Evolutionary conservation across 192 early-diverging fungal genomes (phyloP).

Genomic region (Coemansia biformis): DNA sequence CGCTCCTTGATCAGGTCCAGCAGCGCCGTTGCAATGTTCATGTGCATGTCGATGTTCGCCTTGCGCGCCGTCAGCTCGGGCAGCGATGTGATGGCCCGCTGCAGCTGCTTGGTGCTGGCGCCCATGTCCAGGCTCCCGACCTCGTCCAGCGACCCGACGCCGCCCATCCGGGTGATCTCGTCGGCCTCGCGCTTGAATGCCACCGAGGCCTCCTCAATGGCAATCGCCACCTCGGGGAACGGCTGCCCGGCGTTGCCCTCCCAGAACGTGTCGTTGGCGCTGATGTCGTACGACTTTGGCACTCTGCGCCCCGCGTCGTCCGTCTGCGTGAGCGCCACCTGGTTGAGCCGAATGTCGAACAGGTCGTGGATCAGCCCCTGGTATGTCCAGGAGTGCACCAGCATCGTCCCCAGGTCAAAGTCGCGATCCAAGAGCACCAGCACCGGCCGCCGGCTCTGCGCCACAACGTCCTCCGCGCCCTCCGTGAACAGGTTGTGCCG

Average conservation of each 20-base stretch:
- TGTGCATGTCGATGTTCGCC: slow-evolving; percentile 94
- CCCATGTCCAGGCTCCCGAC: slow-evolving; percentile 57
- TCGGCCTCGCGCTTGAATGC: slow-evolving; percentile 95
- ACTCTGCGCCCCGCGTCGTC: slow-evolving; percentile 61
- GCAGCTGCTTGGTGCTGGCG: slow-evolving; percentile 80
- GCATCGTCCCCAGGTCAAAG: slow-evolving; percentile 85
- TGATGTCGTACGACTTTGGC: slow-evolving; percentile 82
- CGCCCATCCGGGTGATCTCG: slow-evolving; percentile 79
- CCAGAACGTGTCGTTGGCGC: slow-evolving; percentile 92
- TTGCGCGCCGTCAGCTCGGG: slow-evolving; percentile 95
- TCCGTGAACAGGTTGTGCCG: slow-evolving; percentile 79
- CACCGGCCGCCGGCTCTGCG: slow-evolving; percentile 64
- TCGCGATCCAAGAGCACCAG: slow-evolving; percentile 89
- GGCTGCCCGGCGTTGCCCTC: slow-evolving; percentile 82
- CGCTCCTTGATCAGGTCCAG: slow-evolving; percentile 86
- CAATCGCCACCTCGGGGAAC: slow-evolving; percentile 95
- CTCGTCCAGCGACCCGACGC: slow-evolving; percentile 68
- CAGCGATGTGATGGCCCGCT: slow-evolving; percentile 84
- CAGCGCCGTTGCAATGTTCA: slow-evolving; percentile 91
- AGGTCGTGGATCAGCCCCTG: slow-evolving; percentile 94
- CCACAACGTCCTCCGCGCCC: slow-evolving; percentile 32
- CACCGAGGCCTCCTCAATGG: slow-evolving; percentile 88
- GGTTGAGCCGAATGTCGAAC: slow-evolving; percentile 86
- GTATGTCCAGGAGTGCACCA: slow-evolving; percentile 98
- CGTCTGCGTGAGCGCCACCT: slow-evolving; percentile 56